Evolutionary conservation across 225 moss, liverwort and hornwort species (phyloP).

Genomic region (Bryoerythrophyllum caledonicum): DNA sequence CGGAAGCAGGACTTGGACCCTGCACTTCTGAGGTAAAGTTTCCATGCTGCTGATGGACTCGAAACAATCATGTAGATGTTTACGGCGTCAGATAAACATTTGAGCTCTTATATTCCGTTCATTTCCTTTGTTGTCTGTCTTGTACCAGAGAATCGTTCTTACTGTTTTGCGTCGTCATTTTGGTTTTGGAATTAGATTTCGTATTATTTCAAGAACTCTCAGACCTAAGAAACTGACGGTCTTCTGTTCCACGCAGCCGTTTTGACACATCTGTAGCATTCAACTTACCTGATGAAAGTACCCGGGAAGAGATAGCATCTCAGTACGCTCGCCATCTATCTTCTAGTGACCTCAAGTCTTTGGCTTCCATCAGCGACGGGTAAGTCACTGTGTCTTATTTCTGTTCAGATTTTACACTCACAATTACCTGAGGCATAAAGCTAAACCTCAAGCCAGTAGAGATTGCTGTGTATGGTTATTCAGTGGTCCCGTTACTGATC

Average conservation of each 20-base stretch:
- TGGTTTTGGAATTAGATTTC: neutral
- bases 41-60: neutral
- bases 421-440: neutral
- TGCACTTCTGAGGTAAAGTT: conserved; percentile 66
- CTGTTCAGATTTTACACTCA: neutral
- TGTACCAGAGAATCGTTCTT: neutral
- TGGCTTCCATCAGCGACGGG: conserved; percentile 77
- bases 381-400: conserved; percentile 10
- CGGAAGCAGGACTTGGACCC: conserved; percentile 86
- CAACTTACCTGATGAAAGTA: conserved; percentile 67
- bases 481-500: neutral
- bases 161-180: neutral
- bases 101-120: neutral
- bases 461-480: neutral
- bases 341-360: conserved; percentile 56
- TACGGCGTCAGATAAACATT: neutral
- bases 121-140: neutral
- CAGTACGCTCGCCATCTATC: conserved; percentile 79
- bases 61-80: neutral
- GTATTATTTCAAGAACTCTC: neutral
- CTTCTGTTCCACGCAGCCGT: conserved; percentile 39
- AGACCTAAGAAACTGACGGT: neutral
- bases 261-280: conserved; percentile 79
- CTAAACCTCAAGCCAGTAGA: conserved; percentile 2
- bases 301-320: conserved; percentile 77